Evolutionary conservation across 2,329 filamentous ascomycete species (phyloP), one percentile per base, ranked within the genome.

Genomic region (Polytolypa hystricis): DNA sequence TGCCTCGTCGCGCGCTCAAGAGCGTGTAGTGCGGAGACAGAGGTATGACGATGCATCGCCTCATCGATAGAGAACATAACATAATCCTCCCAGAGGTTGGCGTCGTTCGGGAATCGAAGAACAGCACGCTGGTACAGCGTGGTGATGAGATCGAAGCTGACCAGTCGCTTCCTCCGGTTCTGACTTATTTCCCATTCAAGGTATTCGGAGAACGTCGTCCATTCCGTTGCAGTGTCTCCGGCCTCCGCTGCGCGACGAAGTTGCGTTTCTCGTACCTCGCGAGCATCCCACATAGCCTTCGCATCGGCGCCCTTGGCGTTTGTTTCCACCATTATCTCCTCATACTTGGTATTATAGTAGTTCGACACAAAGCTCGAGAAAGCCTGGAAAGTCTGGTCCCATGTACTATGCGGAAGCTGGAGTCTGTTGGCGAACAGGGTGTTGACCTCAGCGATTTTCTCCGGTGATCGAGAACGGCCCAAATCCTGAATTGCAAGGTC

Each of bases 1-100:
- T 96, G 91, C 29, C 79, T 74, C 7, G 87, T 91, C 9, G 85
- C 86, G 45, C 86, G 75, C 49, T 85, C 79, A 2, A 93, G 68
- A 5, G 89, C 72, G 31, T 84, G 73, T 7, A 93, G 70, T 25
- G 82, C 57, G 7, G 65, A 61, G 4, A 65, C 58, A 31, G 61
- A 48, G 2, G 48, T 55, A 48, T 58, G 64, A 40, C 57, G 67
- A 44, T 67, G 64, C 37, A 67, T 55, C 11, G 65, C 71, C 55
- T 67, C 60, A 12, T 66, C 66, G 33, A 73, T 64, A 10, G 91
- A 62, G 46, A 85, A 86, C 42, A 85, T 81, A 18, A 84, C 66
- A 49, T 86, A 84, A 46, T 93, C 85, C 51, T 81, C 77, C 89
- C 89, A 96, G 29, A 82, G 70, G 10, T 71, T 67, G 25, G 85